These are phyloP conservation scores for Plectosphaerella sp. DNA, from an alignment of 2,329 filamentous ascomycete species.

Conservation along the genomic window DNA sequence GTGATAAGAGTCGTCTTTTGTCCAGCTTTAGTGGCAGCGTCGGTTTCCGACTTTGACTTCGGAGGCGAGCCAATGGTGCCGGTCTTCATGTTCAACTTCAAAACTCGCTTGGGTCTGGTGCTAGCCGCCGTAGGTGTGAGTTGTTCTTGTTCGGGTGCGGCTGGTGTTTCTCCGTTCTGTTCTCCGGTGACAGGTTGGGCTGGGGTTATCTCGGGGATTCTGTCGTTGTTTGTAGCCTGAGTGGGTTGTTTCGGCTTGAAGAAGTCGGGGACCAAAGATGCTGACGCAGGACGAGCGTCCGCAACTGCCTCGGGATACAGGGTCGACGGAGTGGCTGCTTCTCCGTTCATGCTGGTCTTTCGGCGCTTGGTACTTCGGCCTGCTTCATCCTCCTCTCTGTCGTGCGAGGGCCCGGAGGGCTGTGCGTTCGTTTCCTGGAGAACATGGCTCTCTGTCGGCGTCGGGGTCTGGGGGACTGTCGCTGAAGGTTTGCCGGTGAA, in stretches of 20 bases:
- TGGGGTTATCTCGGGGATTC: no score
- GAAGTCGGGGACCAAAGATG: no score
- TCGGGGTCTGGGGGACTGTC: conserved; percentile 10
- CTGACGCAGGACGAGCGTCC: no score
- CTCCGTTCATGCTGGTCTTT: conserved; percentile 24
- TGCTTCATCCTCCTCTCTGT: not conserved
- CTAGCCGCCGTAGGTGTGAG: no score
- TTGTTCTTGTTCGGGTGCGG: no score
- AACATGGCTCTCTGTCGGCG: conserved; percentile 22
- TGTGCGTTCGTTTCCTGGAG: not conserved
- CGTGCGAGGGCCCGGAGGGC: no score
- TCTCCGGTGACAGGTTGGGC: no score
- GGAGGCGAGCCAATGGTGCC: conserved; percentile 61
- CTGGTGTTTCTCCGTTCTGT: no score
- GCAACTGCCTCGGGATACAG: no score
- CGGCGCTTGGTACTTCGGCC: conserved; percentile 25
- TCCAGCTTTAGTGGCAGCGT: conserved; percentile 1
- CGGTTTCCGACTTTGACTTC: conserved; percentile 37
- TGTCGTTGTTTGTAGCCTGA: not conserved
- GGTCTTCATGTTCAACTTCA: conserved; percentile 55
- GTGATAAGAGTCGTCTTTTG: conserved; percentile 6
- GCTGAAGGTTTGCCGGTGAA: conserved; percentile 25
- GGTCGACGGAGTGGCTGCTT: no score
- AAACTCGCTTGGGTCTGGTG: conserved; percentile 20
- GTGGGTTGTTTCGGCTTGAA: no score